phyloP scores from a whole-genome alignment of 805 yeast species.

The Kluyveromyces starmeri region DNA sequence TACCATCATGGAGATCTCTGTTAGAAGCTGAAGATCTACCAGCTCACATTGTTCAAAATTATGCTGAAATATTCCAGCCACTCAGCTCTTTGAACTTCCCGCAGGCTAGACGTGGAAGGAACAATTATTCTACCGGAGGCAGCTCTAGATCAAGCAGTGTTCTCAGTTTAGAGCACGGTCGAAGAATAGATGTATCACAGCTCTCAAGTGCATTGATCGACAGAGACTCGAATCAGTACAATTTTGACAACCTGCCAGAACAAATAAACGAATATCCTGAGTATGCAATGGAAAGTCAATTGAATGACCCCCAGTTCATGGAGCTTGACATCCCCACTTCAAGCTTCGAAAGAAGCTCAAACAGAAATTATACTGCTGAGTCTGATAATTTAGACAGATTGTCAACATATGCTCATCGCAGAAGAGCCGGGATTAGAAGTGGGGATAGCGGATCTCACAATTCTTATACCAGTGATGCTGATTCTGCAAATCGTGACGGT shows the following conservation, averaged over 20 bases:
- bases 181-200: constrained; percentile 12
- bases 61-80: constrained; percentile 2
- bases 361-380: constrained; percentile 12
- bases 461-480: constrained; percentile 1
- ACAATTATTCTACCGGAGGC: background rate
- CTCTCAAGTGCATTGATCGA: constrained; percentile 1
- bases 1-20: constrained; percentile 5
- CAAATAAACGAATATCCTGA: constrained; percentile 26
- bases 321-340: constrained; percentile 27
- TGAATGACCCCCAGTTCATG: constrained; percentile 8
- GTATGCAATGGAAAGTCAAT: constrained; percentile 9
- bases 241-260: constrained; percentile 9
- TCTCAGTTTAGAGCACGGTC: constrained; percentile 22
- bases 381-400: constrained; percentile 20
- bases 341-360: constrained; percentile 21
- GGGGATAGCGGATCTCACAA: constrained; percentile 3
- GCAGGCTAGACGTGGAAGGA: constrained; percentile 3
- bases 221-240: background rate
- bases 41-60: background rate
- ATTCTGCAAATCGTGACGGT: constrained; percentile 3
- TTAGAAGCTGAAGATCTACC: background rate
- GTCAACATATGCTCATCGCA: constrained; percentile 3
- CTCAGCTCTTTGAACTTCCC: constrained; percentile 3
- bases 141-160: constrained; percentile 20
- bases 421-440: constrained; percentile 5